Evolutionary conservation across 129 eudicot genomes (phyloP).

Genomic region (Apium graveolens): DNA sequence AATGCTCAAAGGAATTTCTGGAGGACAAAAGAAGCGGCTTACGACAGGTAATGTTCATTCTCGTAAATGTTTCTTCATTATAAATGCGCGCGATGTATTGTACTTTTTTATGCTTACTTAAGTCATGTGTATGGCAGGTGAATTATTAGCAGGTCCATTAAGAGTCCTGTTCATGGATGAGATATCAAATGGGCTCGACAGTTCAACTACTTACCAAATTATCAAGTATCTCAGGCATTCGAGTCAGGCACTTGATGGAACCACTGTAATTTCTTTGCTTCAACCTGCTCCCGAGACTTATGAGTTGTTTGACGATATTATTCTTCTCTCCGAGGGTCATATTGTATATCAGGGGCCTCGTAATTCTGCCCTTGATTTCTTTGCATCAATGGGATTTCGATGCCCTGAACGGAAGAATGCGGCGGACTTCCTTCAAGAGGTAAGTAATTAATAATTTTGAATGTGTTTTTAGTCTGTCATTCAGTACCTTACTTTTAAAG

Average conservation of each 20-base stretch:
- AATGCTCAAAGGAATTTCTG: conserved; percentile 95
- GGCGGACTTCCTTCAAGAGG: conserved; percentile 98
- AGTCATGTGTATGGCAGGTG: conserved; percentile 48
- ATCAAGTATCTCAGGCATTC: conserved; percentile 87
- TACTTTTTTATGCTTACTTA: conserved; percentile 9
- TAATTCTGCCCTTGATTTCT: conserved; percentile 58
- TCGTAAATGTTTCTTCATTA: conserved; percentile 1
- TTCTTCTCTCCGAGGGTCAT: conserved; percentile 83
- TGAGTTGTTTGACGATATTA: conserved; percentile 84
- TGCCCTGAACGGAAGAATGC: conserved; percentile 92
- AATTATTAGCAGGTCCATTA: conserved; percentile 77
- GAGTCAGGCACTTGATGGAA: conserved; percentile 74
- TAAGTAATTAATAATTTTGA: conserved; percentile 28
- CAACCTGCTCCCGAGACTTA: conserved; percentile 99
- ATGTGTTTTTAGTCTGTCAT: conserved; percentile 3
- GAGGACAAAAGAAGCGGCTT: conserved; percentile 95
- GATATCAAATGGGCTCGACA: conserved; percentile 95
- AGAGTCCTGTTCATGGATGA: conserved; percentile 92
- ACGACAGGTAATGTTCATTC: conserved; percentile 64
- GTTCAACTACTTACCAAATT: conserved; percentile 82
- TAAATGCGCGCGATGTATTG: not conserved
- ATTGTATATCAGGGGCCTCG: conserved; percentile 98
- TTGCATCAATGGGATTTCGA: conserved; percentile 71
- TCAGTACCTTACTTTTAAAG: not conserved
- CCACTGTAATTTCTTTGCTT: conserved; percentile 83